Base-by-base conservation (phyloP, 805 yeast species). In the Yamadazyma olivae region DNA sequence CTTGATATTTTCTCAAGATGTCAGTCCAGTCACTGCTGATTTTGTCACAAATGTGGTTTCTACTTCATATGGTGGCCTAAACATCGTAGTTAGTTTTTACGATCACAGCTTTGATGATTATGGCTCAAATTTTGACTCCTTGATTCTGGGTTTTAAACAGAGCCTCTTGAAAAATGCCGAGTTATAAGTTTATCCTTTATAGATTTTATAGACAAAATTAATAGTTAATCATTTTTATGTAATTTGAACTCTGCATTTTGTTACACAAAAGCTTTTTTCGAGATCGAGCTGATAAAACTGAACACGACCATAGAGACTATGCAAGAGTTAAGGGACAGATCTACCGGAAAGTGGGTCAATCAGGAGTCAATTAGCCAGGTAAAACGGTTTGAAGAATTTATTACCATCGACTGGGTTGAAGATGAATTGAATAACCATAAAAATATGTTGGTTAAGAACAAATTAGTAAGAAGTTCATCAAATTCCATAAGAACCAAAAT, bases 401-500 rank as follows among this genome's bases (percentile, higher is more conserved):
- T 60, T 13, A 83, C 91, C 3, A 71, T 83, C 3, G 91, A 84
- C 48, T 80, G 88, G 85, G 66, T 80, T 12, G 75, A 76, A 36
- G 89, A 81, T 45, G 75, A 76, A 33, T 54, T 71, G 15, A 64
- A 64, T 17, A 76, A 74, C 23, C 78, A 80, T 45, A 48, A 53
- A 27, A 51, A 53, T 30, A 40, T 62, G 29, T 38, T 62, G 12
- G 32, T 47, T n/a, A 53, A 57, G 29, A 35, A 37, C 12, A 48
- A 49, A 26, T 35, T 34, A 6, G 32, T 45, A 2, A 29, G 33
- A n/a, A 26, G 28, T 3, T 30, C 34, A n/a, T 21, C 24, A 36
- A 24, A 27, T 3, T 48, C 59, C 0, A 43, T 57, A 20, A 35
- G 42, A 21, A 56, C 53, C 21, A 54, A 56, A 38, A 20, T 69